Conservation (phyloP, 129 eudicot genomes). For the Helianthus tuberosus region DNA sequence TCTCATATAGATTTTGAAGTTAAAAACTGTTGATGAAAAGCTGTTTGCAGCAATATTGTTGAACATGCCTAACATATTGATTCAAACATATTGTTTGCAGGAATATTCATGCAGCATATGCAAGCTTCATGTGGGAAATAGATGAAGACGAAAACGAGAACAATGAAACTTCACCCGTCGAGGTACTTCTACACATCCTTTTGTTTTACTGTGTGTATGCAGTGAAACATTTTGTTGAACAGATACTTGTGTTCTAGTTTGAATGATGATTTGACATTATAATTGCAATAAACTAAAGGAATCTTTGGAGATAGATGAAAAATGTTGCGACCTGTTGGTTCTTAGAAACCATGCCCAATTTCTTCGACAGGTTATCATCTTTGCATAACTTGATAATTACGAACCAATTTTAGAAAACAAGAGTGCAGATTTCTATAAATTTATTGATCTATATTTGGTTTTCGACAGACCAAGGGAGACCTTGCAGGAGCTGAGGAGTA, state of each 20-base stretch:
- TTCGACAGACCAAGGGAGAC: constrained; percentile 65
- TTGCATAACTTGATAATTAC: neutral
- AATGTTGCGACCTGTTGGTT: constrained; percentile 45
- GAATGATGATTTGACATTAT: neutral
- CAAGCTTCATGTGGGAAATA: constrained; percentile 84
- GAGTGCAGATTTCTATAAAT: neutral
- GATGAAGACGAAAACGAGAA: constrained; percentile 51
- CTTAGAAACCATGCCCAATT: constrained; percentile 62
- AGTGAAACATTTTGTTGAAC: neutral
- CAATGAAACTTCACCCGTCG: constrained; percentile 29
- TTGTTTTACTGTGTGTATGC: neutral
- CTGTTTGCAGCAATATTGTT: neutral
- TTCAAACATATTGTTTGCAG: constrained; percentile 40
- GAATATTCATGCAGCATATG: constrained; percentile 80
- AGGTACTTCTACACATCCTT: constrained; percentile 32
- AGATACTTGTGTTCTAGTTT: neutral
- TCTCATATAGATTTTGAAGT: neutral
- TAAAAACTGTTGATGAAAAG: neutral
- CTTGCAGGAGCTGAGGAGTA: constrained; percentile 60
- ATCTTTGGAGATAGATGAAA: constrained; percentile 41
- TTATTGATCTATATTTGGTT: neutral
- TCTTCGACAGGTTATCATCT: constrained; percentile 54
- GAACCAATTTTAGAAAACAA: neutral
- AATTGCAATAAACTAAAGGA: constrained; percentile 8
- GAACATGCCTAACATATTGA: constrained; percentile 7